Evolutionary conservation across 192 early-diverging fungal species (phyloP), one percentile per base, ranked within the genome.

Genomic region (Mortierella hygrophila): DNA sequence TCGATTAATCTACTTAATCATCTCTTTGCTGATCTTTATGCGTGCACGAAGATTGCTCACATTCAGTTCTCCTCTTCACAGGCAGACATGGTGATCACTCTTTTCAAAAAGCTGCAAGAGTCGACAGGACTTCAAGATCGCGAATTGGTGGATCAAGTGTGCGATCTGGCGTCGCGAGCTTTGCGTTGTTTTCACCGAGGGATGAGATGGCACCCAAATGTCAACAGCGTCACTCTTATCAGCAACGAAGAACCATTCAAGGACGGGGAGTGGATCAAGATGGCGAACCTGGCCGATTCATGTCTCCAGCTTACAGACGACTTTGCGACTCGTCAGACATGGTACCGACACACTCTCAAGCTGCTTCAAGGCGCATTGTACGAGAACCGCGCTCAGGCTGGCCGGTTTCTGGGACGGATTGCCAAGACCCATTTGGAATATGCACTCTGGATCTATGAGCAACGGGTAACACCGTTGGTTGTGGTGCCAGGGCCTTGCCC

Each of bases 381-480:
- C 6, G 82, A 84, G 49, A 72, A 79, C 26, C 47, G 46, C 49
- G 52, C 23, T n/a, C 11, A 37, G 6, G 6, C 38, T 1, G 6
- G 23, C 1, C 32, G 21, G 3, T 68, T 20, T 47, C 29, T 84
- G 35, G 15, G 37, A 3, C 42, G 6, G 21, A 72, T 84, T 29
- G 69, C 82, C 7, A 79, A 41, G 11, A 23, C 42, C 10, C 47
- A 79, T 20, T 68, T 79, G 4, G 42, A 35, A 0, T 78, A 75
- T 57, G 82, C 82, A 26, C 18, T 75, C 1, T 84, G 77, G 82
- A 79, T 84, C 41, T 23, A 79, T 37, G 72, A 74, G 23, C 72
- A 75, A 18, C 49, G 72, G 0, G 72, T 72, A 8, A 37, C 68
- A 1, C 38, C 72, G 4, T 63, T 74, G 26, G 4, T 71, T 26